Evolutionary conservation across 768 basidiomycete species (phyloP).

Genomic region (Leccinum truebloodii): DNA sequence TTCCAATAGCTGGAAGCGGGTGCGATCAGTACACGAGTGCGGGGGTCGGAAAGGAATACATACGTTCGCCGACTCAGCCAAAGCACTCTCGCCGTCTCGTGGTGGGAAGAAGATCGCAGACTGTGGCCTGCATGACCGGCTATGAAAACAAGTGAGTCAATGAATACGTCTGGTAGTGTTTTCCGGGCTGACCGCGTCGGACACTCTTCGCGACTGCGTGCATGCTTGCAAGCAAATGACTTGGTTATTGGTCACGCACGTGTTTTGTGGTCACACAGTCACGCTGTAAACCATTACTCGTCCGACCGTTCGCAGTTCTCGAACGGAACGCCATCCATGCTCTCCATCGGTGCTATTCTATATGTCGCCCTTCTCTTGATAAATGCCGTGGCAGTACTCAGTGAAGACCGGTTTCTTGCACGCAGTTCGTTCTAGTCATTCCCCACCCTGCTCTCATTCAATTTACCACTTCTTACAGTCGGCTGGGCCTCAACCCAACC

Average conservation of each 20-base stretch:
- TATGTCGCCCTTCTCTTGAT: slow-evolving; percentile 87
- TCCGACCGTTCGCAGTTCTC: background rate
- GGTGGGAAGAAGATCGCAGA: slow-evolving; percentile 12
- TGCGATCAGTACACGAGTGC: slow-evolving; percentile 1
- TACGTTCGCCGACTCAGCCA: slow-evolving; percentile 48
- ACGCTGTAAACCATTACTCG: background rate
- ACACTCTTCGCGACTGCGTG: slow-evolving; percentile 25
- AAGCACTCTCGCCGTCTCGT: slow-evolving; percentile 25
- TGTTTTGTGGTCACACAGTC: background rate
- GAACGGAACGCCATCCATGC: slow-evolving; percentile 38
- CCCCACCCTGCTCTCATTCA: slow-evolving; percentile 17
- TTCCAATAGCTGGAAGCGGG: slow-evolving; percentile 47
- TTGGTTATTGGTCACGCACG: slow-evolving; percentile 25
- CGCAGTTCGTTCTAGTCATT: slow-evolving; percentile 59
- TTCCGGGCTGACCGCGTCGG: slow-evolving; percentile 25
- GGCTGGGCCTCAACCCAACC: slow-evolving; percentile 82
- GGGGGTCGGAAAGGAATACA: slow-evolving; percentile 18
- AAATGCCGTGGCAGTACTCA: slow-evolving; percentile 94
- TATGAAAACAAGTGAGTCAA: slow-evolving; percentile 10
- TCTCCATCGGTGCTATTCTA: slow-evolving; percentile 70
- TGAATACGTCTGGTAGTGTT: background rate
- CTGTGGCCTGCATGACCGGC: slow-evolving; percentile 12
- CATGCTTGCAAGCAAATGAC: slow-evolving; percentile 27
- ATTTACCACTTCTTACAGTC: slow-evolving; percentile 49
- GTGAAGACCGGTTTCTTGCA: slow-evolving; percentile 94